A percentile compares a stretch with the other conserved stretches of the same genome.
These are phyloP conservation scores for Aristolochia californica DNA, from an alignment of 164 flowering plant genomes.

Conservation along the genomic window DNA sequence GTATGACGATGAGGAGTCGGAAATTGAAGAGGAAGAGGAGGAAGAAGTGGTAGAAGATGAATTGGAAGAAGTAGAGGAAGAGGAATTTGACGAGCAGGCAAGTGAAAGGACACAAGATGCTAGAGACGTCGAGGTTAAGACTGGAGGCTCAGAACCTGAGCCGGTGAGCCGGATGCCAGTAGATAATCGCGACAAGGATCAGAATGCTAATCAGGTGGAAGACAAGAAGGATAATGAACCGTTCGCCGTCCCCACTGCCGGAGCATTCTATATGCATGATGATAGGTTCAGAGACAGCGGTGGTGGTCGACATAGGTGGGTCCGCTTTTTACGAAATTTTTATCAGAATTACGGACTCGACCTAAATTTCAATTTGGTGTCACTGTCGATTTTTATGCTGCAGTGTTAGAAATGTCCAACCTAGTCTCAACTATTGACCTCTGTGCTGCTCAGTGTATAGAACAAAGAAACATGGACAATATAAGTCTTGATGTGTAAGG, in stretches of 20 bases:
- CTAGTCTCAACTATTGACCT: too few relatives aligned
- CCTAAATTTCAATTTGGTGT: too few relatives aligned
- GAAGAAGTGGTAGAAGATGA: constrained; percentile 12
- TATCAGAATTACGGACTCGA: not conserved
- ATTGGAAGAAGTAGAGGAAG: constrained; percentile 15
- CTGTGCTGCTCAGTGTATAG: too few relatives aligned
- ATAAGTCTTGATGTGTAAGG: too few relatives aligned
- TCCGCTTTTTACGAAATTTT: not conserved
- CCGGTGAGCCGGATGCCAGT: constrained; percentile 1
- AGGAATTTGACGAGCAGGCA: constrained; percentile 18
- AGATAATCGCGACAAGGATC: constrained; percentile 3
- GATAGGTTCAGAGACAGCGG: constrained; percentile 78
- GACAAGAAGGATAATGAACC: constrained; percentile 91
- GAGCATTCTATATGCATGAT: constrained; percentile 99
- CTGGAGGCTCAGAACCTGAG: constrained; percentile 12
- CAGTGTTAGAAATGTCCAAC: too few relatives aligned
- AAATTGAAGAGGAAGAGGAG: constrained; percentile 21
- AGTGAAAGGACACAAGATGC: constrained; percentile 9
- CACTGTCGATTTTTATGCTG: too few relatives aligned
- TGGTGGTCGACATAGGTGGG: constrained; percentile 64
- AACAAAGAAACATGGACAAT: too few relatives aligned
- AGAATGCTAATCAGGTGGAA: constrained; percentile 10
- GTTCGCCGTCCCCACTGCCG: constrained; percentile 89
- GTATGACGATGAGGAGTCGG: constrained; percentile 46
- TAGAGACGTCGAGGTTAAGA: constrained; percentile 12